Conservation (phyloP, 2,329 filamentous ascomycete genomes). For the Amylocarpus encephaloides region DNA sequence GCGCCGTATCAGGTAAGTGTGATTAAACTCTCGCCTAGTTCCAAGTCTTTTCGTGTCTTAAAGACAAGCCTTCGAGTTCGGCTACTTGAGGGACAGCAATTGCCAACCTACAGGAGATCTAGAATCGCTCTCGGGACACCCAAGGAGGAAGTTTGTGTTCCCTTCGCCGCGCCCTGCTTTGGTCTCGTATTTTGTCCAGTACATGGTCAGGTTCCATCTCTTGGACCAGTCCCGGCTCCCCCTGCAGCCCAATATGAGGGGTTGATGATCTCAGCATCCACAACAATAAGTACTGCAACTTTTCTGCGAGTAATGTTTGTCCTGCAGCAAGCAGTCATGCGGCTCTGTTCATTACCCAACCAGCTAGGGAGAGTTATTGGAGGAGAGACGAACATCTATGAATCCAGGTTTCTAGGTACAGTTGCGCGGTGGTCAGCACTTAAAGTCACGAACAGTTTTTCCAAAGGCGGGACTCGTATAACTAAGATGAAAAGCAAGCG, state of each 20-base stretch:
- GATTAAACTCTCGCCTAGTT: no score
- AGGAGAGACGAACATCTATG: background rate
- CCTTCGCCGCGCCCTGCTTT: background rate
- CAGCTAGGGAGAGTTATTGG: background rate
- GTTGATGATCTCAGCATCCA: no score
- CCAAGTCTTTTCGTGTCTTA: background rate
- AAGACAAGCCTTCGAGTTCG: background rate
- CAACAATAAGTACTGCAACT: no score
- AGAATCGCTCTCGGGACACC: background rate
- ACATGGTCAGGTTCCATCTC: background rate
- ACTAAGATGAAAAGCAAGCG: no score
- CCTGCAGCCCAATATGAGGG: background rate
- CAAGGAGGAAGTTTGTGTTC: background rate
- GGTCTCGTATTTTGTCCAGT: background rate
- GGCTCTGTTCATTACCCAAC: conserved; percentile 1
- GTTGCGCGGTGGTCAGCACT: background rate
- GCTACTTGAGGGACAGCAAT: no score
- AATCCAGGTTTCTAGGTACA: background rate
- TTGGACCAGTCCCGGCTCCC: no score
- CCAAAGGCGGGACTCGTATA: no score
- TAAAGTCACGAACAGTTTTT: background rate
- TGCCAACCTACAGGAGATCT: no score
- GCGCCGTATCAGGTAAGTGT: no score
- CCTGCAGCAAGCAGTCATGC: background rate
- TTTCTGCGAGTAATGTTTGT: background rate